Evolutionary conservation across 805 yeast genomes (phyloP).

Genomic region (Saccharomycopsis schoenii): DNA sequence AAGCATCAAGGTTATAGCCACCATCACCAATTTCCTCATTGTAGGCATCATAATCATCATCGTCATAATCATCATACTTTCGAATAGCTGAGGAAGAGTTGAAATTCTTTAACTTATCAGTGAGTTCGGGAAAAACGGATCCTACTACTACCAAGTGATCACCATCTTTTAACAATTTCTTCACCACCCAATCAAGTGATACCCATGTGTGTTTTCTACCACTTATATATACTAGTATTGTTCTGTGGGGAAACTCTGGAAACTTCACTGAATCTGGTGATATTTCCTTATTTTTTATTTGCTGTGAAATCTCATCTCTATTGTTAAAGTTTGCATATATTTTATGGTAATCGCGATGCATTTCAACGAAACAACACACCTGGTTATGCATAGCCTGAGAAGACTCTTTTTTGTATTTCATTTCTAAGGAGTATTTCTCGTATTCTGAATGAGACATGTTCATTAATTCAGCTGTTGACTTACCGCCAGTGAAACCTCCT

Average conservation of each 20-base stretch:
- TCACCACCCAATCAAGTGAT: constrained; percentile 60
- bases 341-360: constrained; percentile 38
- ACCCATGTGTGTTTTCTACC: constrained; percentile 80
- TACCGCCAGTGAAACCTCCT: background rate
- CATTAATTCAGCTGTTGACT: background rate
- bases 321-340: constrained; percentile 30
- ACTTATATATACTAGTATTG: constrained; percentile 52
- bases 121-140: constrained; percentile 31
- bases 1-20: background rate
- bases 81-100: constrained; percentile 1
- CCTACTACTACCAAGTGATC: constrained; percentile 59
- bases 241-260: constrained; percentile 42
- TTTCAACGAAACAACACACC: constrained; percentile 28
- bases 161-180: constrained; percentile 46
- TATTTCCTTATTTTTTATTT: constrained; percentile 4
- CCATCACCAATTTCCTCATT: background rate
- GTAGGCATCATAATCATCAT: background rate
- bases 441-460: constrained; percentile 5
- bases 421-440: constrained; percentile 3
- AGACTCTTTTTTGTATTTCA: background rate
- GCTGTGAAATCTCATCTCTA: constrained; percentile 20
- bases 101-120: constrained; percentile 16
- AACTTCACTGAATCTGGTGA: constrained; percentile 1
- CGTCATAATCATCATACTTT: background rate
- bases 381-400: constrained; percentile 17